phyloP scores from a whole-genome alignment of 2,329 filamentous ascomycete species.

The Colletotrichum tropicicola region DNA sequence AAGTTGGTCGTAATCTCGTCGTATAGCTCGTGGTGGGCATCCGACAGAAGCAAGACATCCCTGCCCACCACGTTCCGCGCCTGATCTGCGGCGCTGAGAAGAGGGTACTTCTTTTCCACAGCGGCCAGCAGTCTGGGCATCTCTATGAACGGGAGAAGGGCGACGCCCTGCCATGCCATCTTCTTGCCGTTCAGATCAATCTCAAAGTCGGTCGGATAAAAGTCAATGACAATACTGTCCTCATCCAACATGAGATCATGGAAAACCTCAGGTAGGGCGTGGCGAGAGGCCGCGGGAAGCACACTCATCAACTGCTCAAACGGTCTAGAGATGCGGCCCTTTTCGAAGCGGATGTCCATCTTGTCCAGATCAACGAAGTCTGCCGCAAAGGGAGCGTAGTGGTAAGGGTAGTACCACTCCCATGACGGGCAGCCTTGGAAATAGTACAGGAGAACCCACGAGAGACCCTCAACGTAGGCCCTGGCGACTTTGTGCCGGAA shows the following conservation, averaged over 20 bases:
- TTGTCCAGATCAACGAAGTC: constrained; percentile 88
- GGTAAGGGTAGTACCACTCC: constrained; percentile 99
- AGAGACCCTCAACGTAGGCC: constrained; percentile 93
- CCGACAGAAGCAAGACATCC: constrained; percentile 86
- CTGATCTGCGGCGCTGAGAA: constrained; percentile 79
- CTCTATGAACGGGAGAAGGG: constrained; percentile 94
- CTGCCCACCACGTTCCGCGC: constrained; percentile 82
- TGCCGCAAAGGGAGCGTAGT: constrained; percentile 96
- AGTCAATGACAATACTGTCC: constrained; percentile 93
- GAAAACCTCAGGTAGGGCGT: constrained; percentile 88
- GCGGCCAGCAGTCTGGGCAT: constrained; percentile 85
- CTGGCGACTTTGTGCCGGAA: constrained; percentile 90
- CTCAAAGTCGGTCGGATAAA: constrained; percentile 94
- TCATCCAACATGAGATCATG: constrained; percentile 89
- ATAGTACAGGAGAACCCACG: constrained; percentile 96
- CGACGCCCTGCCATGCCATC: constrained; percentile 97
- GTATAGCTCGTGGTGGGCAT: constrained; percentile 81
- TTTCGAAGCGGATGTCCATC: constrained; percentile 83
- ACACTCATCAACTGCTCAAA: constrained; percentile 99
- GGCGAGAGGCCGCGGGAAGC: constrained; percentile 89
- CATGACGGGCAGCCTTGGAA: constrained; percentile 98
- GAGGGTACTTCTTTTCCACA: constrained; percentile 83
- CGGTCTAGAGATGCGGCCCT: constrained; percentile 85
- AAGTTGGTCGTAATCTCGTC: constrained; percentile 85
- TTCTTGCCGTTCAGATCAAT: constrained; percentile 98